Conservation (phyloP, 345 rosid genomes). For the Salix suchowensis region DNA sequence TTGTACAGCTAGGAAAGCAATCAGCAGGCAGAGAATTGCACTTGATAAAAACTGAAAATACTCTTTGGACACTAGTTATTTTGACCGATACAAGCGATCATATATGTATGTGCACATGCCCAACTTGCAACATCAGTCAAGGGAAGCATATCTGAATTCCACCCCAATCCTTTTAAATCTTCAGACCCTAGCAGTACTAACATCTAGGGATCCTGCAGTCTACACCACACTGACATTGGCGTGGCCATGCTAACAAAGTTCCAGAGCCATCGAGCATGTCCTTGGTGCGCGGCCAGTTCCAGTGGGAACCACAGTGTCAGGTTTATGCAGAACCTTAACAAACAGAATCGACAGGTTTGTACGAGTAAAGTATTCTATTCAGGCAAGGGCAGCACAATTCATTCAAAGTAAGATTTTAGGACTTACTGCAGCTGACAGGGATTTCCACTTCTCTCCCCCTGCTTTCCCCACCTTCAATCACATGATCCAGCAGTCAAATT, state of each 20-base stretch:
- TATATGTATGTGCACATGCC: neutral
- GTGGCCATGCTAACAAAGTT: neutral
- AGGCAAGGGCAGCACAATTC: neutral
- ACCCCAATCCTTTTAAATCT: conserved; percentile 4
- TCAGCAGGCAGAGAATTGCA: neutral
- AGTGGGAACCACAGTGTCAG: neutral
- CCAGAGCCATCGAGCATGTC: neutral
- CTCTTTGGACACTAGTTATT: conserved; percentile 5
- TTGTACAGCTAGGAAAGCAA: neutral
- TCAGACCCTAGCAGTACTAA: neutral
- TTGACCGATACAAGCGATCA: conserved; percentile 6
- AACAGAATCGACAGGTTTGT: neutral
- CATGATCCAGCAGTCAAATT: conserved; percentile 12
- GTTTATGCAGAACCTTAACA: conserved; percentile 3
- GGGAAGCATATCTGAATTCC: conserved; percentile 5
- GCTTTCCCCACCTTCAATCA: conserved; percentile 54
- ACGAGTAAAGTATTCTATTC: conserved; percentile 6
- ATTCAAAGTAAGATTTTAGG: neutral
- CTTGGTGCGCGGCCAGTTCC: neutral
- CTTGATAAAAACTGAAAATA: neutral
- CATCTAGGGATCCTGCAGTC: neutral
- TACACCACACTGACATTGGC: neutral
- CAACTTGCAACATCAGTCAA: neutral
- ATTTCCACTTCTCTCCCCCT: conserved; percentile 53
- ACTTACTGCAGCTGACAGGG: conserved; percentile 35